Base-by-base conservation (phyloP, 2,329 filamentous ascomycete species). In the Alternaria burnsii region DNA sequence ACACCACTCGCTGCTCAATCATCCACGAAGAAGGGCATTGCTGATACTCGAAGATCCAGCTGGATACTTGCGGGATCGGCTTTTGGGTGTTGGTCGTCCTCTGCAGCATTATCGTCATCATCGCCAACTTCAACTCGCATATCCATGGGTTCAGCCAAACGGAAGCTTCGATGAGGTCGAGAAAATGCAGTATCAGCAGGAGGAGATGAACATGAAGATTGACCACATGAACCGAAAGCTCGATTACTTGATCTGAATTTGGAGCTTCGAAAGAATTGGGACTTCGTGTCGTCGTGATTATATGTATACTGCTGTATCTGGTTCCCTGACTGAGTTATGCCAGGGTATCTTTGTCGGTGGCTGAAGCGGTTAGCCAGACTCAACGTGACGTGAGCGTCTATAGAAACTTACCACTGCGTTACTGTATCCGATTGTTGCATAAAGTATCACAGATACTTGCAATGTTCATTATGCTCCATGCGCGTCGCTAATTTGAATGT, bases 121-220 rank as follows among this genome's bases (percentile, higher is more conserved):
- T 22, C 22, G 22, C 41, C 6, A 46, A 11, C 11, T 34, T 50
- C 46, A 16, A 3, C 24, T 12, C 16, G 5, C 30, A 50, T 36
- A 24, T 5, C 30, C 14, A 36, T 50, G 46, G 30, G 22, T 4
- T 12, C 46, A 36, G 30, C 46, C 12, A 20, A 24, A 50, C 28
- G 30, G 12, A n/a, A 22, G 43, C 30, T 53, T 50, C 16, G 38
- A 53, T 16, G 42, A 58, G 16, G 12, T 61, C 26, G 20, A 38
- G 26, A 38, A 18, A 14, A 36, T 58, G 16, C 54, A 58, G 4
- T 38, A 52, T 51, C 54, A 58, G 36, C 58, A 61, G 22, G 30
- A 43, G 38, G 48, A 53, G 18, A 53, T 61, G 28, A 53, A 46
- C 6, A 40, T 24, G 22, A 53, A 44, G 50, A 43, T 54, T 12